A percentile compares a stretch with the other conserved stretches of the same genome.
phyloP scores from a whole-genome alignment of 495 filamentous ascomycete genomes.

The Viridothelium virens region DNA sequence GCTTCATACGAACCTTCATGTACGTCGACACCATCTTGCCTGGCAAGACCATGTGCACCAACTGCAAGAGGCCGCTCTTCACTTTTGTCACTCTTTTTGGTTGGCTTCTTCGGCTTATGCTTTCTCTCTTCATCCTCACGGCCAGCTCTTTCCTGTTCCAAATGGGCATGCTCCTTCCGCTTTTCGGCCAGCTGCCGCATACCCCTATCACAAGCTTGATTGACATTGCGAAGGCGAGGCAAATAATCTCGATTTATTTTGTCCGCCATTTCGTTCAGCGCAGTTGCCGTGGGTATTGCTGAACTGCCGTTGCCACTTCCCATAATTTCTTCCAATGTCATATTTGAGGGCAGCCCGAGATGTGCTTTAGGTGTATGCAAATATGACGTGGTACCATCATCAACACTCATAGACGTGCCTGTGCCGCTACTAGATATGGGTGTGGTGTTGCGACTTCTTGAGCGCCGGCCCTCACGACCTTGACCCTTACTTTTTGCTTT shows the following conservation, averaged over 20 bases:
- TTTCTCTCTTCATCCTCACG: conserved; percentile 29
- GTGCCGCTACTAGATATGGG: conserved; percentile 25
- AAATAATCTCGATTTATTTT: conserved; percentile 24
- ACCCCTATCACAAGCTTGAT: conserved; percentile 36
- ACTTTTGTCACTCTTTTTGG: conserved; percentile 29
- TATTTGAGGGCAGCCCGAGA: conserved; percentile 19
- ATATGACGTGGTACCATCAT: conserved; percentile 20
- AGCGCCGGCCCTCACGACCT: conserved; percentile 18
- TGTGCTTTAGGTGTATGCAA: conserved; percentile 20
- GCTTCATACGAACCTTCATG: conserved; percentile 30
- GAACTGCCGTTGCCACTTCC: conserved; percentile 18
- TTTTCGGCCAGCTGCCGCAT: conserved; percentile 81
- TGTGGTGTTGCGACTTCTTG: conserved; percentile 33
- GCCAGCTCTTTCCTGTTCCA: conserved; percentile 25
- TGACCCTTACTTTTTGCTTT: conserved; percentile 26
- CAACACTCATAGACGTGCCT: conserved; percentile 21
- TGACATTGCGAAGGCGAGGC: background rate
- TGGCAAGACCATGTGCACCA: conserved; percentile 36
- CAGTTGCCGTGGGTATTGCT: conserved; percentile 23
- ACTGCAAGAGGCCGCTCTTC: conserved; percentile 34
- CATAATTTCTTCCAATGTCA: conserved; percentile 27
- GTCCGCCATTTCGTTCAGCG: conserved; percentile 26
- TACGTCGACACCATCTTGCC: conserved; percentile 37
- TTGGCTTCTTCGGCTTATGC: conserved; percentile 18
- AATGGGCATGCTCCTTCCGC: conserved; percentile 42